phyloP scores from a whole-genome alignment of 331 rosid genomes.

The Malus hybrid region DNA sequence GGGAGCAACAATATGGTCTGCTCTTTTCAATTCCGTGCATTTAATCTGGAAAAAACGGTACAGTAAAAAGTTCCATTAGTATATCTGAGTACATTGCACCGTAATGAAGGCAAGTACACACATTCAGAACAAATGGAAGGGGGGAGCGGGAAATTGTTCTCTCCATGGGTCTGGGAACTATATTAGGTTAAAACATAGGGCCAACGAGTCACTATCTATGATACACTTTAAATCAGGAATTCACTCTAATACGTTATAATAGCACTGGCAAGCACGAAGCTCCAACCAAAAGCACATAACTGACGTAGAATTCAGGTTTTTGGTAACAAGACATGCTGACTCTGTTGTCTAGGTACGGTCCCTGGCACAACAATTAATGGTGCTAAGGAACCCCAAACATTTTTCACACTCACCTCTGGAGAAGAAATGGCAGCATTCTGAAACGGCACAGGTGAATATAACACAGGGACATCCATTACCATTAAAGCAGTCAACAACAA shows the following conservation, averaged over 20 bases:
- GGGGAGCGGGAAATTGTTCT: too few relatives aligned
- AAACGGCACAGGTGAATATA: slow-evolving; percentile 79
- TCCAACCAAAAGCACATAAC: background rate
- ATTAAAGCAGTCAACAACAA: slow-evolving; percentile 58
- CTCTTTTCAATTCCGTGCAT: slow-evolving; percentile 67
- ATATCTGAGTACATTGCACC: background rate
- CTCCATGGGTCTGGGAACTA: too few relatives aligned
- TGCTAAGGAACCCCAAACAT: background rate
- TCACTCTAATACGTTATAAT: background rate
- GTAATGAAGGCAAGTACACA: background rate
- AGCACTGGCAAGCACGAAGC: background rate
- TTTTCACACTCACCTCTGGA: slow-evolving; percentile 52
- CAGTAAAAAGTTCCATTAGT: background rate
- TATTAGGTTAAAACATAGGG: too few relatives aligned
- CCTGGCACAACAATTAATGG: background rate
- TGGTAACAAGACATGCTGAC: background rate
- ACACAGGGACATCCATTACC: slow-evolving; percentile 72
- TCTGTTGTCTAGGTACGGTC: background rate
- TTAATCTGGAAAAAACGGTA: slow-evolving; percentile 39
- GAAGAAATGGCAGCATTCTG: slow-evolving; percentile 73
- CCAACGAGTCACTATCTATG: background rate
- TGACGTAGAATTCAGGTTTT: background rate
- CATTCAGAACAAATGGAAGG: background rate
- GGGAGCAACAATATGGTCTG: slow-evolving; percentile 39
- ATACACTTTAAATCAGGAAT: background rate